phyloP scores from a whole-genome alignment of 345 rosid species.

The Kernera saxatilis region DNA sequence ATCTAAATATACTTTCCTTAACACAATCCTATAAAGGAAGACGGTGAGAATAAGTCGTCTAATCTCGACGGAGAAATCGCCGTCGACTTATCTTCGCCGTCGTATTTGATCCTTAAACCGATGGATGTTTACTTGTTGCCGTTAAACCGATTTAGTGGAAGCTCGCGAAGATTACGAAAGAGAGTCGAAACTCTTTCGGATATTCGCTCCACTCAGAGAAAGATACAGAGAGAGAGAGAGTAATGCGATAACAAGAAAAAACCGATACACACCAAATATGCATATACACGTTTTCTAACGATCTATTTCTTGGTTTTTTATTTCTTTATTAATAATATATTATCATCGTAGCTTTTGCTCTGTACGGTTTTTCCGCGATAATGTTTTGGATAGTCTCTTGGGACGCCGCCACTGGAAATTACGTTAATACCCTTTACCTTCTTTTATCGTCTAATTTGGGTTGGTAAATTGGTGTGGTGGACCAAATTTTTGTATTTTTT shows the following conservation, averaged over 20 bases:
- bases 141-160: not conserved
- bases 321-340: not conserved
- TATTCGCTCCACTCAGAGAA: constrained; percentile 13
- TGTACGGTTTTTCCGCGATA: constrained; percentile 14
- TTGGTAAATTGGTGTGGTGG: constrained; percentile 13
- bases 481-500: constrained; percentile 1
- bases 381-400: constrained; percentile 15
- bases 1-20: not conserved
- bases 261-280: not conserved
- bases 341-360: constrained; percentile 9
- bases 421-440: not conserved
- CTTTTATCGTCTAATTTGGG: not conserved
- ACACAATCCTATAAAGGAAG: not conserved
- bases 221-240: not conserved
- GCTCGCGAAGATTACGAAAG: not conserved
- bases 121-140: not conserved
- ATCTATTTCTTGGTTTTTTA: not conserved
- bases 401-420: not conserved
- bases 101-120: not conserved
- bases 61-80: not conserved
- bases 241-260: not conserved
- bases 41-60: not conserved
- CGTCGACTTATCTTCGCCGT: constrained; percentile 8
- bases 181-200: constrained; percentile 9
- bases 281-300: constrained; percentile 6